Evolutionary conservation across 495 filamentous ascomycete genomes (phyloP), one percentile per base, ranked within the genome.

Genomic region (Aspergillus funiculosus): DNA sequence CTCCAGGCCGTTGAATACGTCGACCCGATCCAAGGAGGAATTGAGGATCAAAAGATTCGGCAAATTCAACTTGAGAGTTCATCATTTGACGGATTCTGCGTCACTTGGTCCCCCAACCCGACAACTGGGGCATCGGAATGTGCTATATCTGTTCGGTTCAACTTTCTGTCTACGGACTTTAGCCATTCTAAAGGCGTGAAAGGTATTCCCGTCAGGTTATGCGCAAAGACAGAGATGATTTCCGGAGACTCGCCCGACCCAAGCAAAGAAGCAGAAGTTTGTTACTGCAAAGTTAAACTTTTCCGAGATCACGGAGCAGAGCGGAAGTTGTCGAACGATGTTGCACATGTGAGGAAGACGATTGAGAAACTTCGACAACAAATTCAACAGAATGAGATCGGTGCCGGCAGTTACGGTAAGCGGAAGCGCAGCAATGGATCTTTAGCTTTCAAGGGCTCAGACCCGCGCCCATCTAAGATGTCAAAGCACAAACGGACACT

Each of bases 101-200:
- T 96, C 10, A 80, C 79, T 19, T 98, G 92, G 92, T 86, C 80
- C 1, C 82, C 86, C 0, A 77, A 79, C 15, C 56, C 77, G 18
- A 77, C 75, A 40, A 66, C 60, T 1, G 78, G 76, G 0, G 53
- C 66, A 1, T 69, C 83, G 6, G 84, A 94, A 40, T 92, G 87
- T 64, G 82, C 75, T 19, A 77, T 98, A 25, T 80, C 87, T 10
- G 86, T 97, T 11, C 86, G 89, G 34, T 98, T 96, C 75, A 96
- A 98, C 63, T 98, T 98, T 58, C 75, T 97, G 0, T 98, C 92
- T 0, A 98, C 91, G 9, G 92, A 98, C 58, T 98, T 97, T 60
- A 97, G 89, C 59, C 89, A 95, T 56, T 96, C 92, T 5, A 97
- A 98, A 53, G 92, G 92, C 21, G 91, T 98, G 21, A 97, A 96